Evolutionary conservation across 2,329 filamentous ascomycete species (phyloP).

Genomic region (Xylaria sp.): DNA sequence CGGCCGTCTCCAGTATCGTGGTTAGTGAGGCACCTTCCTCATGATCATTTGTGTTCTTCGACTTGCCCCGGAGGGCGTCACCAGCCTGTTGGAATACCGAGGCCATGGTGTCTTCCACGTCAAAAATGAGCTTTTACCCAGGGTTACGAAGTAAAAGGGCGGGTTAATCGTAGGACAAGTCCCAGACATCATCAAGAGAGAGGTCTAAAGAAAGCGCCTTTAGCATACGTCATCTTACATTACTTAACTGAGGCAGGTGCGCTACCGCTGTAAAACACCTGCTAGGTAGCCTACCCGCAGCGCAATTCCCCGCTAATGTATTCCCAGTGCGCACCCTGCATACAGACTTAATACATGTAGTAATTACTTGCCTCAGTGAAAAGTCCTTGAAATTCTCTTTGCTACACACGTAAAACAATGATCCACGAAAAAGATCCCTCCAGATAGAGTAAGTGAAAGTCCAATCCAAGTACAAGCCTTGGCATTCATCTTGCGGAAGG

Average conservation of each 20-base stretch:
- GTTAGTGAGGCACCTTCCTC: conserved; percentile 46
- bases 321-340: too few species aligned
- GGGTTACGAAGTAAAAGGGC: not conserved
- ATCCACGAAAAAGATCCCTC: too few species aligned
- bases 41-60: conserved; percentile 30
- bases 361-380: too few species aligned
- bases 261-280: not conserved
- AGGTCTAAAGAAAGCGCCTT: not conserved
- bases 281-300: not conserved
- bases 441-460: too few species aligned
- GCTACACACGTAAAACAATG: too few species aligned
- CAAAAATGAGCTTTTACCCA: not conserved
- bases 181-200: not conserved
- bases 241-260: not conserved
- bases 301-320: conserved; percentile 1
- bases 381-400: too few species aligned
- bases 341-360: too few species aligned
- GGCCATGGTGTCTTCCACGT: conserved; percentile 35
- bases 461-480: too few species aligned
- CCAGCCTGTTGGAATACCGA: conserved; percentile 45
- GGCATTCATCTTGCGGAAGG: too few species aligned
- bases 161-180: not conserved
- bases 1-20: conserved; percentile 42
- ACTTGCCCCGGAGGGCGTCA: conserved; percentile 38
- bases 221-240: conserved; percentile 21